A percentile compares a stretch with the other conserved stretches of the same genome.
phyloP scores from a whole-genome alignment of 2,329 filamentous ascomycete genomes.

The Calonectria crousiana region DNA sequence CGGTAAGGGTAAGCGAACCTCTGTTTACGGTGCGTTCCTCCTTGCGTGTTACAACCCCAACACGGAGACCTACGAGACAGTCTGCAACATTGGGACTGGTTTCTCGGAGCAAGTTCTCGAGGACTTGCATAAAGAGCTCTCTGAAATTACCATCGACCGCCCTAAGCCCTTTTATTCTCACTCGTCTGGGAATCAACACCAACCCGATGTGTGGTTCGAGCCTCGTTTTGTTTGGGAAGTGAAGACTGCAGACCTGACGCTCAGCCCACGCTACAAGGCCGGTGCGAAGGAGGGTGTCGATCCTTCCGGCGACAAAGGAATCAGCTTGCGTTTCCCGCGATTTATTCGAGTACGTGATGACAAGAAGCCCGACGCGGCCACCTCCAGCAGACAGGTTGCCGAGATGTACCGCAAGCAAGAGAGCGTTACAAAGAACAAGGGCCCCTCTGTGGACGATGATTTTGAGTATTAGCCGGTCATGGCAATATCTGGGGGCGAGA shows the following conservation, averaged over 20 bases:
- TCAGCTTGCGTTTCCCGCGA: slow-evolving; percentile 90
- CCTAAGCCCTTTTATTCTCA: slow-evolving; percentile 96
- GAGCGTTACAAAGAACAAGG: slow-evolving; percentile 87
- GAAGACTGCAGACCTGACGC: slow-evolving; percentile 93
- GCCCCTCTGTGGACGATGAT: slow-evolving; percentile 91
- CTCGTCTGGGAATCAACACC: slow-evolving; percentile 85
- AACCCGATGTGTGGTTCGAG: slow-evolving; percentile 99
- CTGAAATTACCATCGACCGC: slow-evolving; percentile 83
- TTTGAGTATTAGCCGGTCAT: slow-evolving; percentile 84
- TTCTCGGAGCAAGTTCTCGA: slow-evolving; percentile 97
- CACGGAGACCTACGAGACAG: slow-evolving; percentile 88
- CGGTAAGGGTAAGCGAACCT: slow-evolving; percentile 95
- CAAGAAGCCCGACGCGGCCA: slow-evolving; percentile 95
- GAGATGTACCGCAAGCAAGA: slow-evolving; percentile 99
- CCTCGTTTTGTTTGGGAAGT: slow-evolving; percentile 96
- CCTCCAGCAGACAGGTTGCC: slow-evolving; percentile 84
- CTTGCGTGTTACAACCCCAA: slow-evolving; percentile 91
- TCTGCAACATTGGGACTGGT: slow-evolving; percentile 98
- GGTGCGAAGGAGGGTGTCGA: slow-evolving; percentile 85
- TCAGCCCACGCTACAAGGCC: slow-evolving; percentile 94
- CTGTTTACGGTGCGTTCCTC: slow-evolving; percentile 94
- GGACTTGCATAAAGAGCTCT: slow-evolving; percentile 82
- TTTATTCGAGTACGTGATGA: slow-evolving; percentile 95
- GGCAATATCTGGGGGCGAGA: neutral
- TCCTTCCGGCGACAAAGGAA: slow-evolving; percentile 77